These are phyloP conservation scores for Mycena rosella DNA, from an alignment of 768 basidiomycete species.

Conservation along the genomic window DNA sequence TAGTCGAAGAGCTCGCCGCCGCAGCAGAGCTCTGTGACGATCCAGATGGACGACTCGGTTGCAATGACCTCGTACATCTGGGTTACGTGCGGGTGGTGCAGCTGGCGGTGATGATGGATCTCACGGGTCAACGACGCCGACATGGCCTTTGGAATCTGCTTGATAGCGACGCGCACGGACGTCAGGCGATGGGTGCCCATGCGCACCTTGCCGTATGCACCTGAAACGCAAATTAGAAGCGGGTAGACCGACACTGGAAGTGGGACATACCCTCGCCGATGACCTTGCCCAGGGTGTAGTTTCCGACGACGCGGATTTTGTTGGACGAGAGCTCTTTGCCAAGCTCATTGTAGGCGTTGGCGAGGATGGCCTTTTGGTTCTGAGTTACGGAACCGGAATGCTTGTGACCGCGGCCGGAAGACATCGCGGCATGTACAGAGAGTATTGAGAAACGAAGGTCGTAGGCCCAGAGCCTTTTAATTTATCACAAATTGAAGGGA, in stretches of 20 bases:
- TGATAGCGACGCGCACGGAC: slow-evolving; percentile 93
- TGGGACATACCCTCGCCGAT: slow-evolving; percentile 88
- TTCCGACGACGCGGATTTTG: slow-evolving; percentile 92
- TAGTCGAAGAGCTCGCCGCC: slow-evolving; percentile 99
- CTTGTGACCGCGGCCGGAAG: slow-evolving; percentile 68
- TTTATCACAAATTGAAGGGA: slow-evolving; percentile 35
- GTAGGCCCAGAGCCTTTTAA: slow-evolving; percentile 39
- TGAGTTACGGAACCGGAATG: slow-evolving; percentile 71
- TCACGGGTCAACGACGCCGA: slow-evolving; percentile 94
- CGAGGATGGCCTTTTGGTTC: slow-evolving; percentile 90
- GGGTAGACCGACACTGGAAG: slow-evolving; percentile 16
- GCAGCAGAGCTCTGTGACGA: slow-evolving; percentile 95
- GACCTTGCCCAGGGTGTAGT: slow-evolving; percentile 93
- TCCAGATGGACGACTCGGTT: slow-evolving; percentile 96
- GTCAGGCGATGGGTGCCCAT: slow-evolving; percentile 95
- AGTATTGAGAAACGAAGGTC: slow-evolving; percentile 32
- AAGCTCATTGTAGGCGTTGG: slow-evolving; percentile 96
- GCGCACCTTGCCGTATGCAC: slow-evolving; percentile 95
- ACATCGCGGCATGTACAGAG: slow-evolving; percentile 60
- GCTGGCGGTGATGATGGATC: slow-evolving; percentile 97
- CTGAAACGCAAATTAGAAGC: slow-evolving; percentile 55
- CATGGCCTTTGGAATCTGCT: slow-evolving; percentile 96
- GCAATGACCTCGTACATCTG: slow-evolving; percentile 99
- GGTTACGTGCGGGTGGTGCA: slow-evolving; percentile 95
- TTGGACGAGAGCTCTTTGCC: slow-evolving; percentile 95